Percentiles rank a stretch among this genome's conserved stretches.
Evolutionary conservation across 2,329 filamentous ascomycete species (phyloP).

Genomic region (Chaetoscypha palmicola): DNA sequence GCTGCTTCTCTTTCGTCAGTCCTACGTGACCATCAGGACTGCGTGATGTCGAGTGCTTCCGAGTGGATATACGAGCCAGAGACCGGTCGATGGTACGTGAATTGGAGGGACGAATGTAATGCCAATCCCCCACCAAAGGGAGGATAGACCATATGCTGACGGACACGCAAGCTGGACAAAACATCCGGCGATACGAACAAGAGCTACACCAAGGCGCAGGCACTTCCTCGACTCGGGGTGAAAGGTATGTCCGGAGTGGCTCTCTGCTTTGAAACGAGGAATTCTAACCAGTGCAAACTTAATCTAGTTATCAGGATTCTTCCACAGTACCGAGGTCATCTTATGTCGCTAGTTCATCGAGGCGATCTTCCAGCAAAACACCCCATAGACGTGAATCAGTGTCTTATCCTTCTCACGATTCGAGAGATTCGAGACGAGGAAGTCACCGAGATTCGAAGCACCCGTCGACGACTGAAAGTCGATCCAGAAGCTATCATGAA

Average conservation of each 20-base stretch:
- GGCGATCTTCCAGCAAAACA: constrained; percentile 1
- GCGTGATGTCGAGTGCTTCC: constrained; percentile 5
- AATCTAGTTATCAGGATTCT: background rate
- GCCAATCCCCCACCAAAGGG: background rate
- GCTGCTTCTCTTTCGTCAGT: background rate
- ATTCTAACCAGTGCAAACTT: too few relatives aligned
- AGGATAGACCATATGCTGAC: constrained; percentile 1
- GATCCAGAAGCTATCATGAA: constrained; percentile 1
- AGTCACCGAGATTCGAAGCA: background rate
- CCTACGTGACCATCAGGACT: constrained; percentile 3
- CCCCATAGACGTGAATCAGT: constrained; percentile 1
- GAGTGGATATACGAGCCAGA: constrained; percentile 6
- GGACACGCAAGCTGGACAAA: background rate
- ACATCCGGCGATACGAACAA: background rate
- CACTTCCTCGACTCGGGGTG: background rate
- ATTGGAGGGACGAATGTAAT: constrained; percentile 10
- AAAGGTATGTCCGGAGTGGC: background rate
- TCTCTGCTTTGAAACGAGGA: too few relatives aligned
- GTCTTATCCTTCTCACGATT: background rate
- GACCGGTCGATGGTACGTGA: constrained; percentile 12
- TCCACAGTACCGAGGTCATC: background rate
- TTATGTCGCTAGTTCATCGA: background rate
- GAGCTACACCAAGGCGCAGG: background rate
- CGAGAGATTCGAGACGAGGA: background rate
- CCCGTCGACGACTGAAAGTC: background rate